Evolutionary conservation across 345 rosid genomes (phyloP).

Genomic region (Physaria fendleri): DNA sequence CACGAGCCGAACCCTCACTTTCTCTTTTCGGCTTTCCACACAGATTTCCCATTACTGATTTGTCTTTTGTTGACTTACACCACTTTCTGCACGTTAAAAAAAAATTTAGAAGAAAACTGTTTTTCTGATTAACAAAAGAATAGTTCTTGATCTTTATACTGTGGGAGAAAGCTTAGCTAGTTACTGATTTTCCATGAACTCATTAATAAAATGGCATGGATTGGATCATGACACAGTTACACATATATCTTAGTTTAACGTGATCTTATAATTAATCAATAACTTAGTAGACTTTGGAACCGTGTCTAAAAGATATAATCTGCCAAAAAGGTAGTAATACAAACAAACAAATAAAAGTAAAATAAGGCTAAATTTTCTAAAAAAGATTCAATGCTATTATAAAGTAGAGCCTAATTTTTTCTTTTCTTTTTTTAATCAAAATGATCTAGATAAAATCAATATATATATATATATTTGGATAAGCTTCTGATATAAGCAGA

Average conservation of each 20-base stretch:
- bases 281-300: not conserved
- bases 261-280: not conserved
- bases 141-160: not conserved
- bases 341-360: not conserved
- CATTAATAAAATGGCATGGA: not conserved
- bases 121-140: not conserved
- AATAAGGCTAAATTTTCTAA: not conserved
- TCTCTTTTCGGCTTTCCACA: slow-evolving; percentile 2
- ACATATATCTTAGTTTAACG: not conserved
- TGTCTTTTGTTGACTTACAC: not conserved
- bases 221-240: not conserved
- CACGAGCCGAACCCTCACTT: not conserved
- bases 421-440: no score
- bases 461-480: no score
- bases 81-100: not conserved
- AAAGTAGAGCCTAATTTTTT: no score
- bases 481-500: no score
- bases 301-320: not conserved
- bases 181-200: not conserved
- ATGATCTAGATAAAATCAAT: no score
- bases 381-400: no score
- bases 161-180: not conserved
- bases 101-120: not conserved
- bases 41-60: slow-evolving; percentile 9
- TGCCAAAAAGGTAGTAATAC: not conserved